Evolutionary conservation across 768 basidiomycete species (phyloP).

Genomic region (Naganishia vaughanmartiniae): DNA sequence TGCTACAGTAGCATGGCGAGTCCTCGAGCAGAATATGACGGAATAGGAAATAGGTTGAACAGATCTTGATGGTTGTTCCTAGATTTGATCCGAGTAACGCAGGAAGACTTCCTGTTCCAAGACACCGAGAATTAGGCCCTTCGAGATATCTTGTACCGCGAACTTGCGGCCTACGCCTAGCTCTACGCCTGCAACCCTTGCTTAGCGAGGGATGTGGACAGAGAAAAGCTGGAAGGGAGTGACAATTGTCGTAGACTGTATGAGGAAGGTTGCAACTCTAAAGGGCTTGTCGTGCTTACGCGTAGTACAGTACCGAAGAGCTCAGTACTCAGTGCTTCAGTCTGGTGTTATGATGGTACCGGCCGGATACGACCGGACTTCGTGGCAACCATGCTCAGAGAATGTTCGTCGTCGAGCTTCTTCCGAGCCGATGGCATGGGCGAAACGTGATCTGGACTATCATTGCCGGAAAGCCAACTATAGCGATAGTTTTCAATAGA

Average conservation of each 20-base stretch:
- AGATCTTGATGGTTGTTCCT: not conserved
- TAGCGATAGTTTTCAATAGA: not conserved
- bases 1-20: not conserved
- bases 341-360: too few relatives aligned
- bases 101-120: not conserved
- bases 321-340: too few relatives aligned
- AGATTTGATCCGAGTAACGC: not conserved
- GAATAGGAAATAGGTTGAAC: slow-evolving; percentile 7
- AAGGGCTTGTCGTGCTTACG: not conserved
- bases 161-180: not conserved
- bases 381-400: not conserved
- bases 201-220: not conserved
- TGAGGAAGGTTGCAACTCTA: not conserved
- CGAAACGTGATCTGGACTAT: not conserved
- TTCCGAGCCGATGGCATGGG: not conserved
- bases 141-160: not conserved
- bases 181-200: not conserved
- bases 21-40: not conserved
- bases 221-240: not conserved
- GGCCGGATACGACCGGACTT: not conserved
- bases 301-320: too few relatives aligned
- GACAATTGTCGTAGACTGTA: slow-evolving; percentile 1
- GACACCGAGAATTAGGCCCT: not conserved
- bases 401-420: not conserved
- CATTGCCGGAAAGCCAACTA: not conserved